Percentiles rank a stretch among this genome's conserved stretches.
Evolutionary conservation across 495 filamentous ascomycete species (phyloP).

Genomic region (Echria macrotheca): DNA sequence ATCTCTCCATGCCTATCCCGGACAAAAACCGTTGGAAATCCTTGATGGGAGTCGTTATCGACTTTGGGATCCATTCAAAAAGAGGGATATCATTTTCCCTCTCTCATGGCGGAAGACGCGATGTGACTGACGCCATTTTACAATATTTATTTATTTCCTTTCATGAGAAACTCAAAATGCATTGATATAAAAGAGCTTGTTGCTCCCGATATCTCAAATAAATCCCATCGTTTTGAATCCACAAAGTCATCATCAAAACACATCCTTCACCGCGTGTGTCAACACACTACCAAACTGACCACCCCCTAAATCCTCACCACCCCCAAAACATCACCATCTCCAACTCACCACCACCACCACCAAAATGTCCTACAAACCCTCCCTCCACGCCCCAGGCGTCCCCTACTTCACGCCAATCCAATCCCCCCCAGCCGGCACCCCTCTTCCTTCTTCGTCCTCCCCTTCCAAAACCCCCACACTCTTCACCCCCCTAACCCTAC

Average conservation of each 20-base stretch:
- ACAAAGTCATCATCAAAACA: too few species aligned
- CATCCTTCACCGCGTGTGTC: too few species aligned
- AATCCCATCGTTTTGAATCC: too few species aligned
- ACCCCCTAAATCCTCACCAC: background rate
- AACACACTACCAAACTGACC: too few species aligned
- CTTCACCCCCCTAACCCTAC: slow-evolving; percentile 48
- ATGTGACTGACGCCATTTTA: background rate
- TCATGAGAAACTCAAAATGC: background rate
- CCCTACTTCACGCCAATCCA: background rate
- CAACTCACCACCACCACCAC: background rate
- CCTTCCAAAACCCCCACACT: background rate
- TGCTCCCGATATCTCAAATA: too few species aligned
- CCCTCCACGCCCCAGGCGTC: background rate
- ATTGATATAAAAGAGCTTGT: background rate
- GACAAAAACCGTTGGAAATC: too few species aligned
- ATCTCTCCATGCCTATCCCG: too few species aligned
- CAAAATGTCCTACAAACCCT: background rate
- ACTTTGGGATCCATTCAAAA: too few species aligned
- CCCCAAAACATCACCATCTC: background rate
- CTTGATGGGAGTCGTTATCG: too few species aligned
- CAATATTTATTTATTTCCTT: too few species aligned
- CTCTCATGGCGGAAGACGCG: background rate
- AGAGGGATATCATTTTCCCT: too few species aligned
- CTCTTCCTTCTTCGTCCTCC: background rate
- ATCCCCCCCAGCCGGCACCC: slow-evolving; percentile 4